These are phyloP conservation scores for Arthrobotrys megalospora DNA, from an alignment of 2,329 filamentous ascomycete species.

Conservation along the genomic window DNA sequence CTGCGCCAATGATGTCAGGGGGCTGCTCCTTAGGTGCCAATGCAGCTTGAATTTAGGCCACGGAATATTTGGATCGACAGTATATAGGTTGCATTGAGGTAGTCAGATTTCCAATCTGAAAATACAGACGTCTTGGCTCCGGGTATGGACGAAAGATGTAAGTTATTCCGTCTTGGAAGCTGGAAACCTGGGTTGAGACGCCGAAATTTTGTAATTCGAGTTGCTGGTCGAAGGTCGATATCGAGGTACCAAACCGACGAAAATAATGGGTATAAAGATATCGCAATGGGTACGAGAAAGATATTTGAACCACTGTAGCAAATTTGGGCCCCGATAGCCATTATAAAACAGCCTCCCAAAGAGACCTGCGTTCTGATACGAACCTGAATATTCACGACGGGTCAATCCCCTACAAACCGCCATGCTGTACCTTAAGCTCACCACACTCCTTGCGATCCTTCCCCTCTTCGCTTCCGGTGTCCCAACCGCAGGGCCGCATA, in stretches of 20 bases:
- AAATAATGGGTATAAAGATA: conserved; percentile 25
- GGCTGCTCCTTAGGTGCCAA: not conserved
- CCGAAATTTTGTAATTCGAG: not conserved
- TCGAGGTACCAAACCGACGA: not conserved
- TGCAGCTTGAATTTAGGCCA: conserved; percentile 34
- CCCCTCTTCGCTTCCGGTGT: conserved; percentile 24
- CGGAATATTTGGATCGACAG: conserved; percentile 42
- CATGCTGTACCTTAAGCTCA: conserved; percentile 42
- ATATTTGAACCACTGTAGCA: not conserved
- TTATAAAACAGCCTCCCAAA: not conserved
- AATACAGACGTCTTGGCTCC: conserved; percentile 38
- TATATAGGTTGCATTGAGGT: conserved; percentile 6
- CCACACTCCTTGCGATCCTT: conserved; percentile 28
- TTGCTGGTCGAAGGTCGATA: not conserved
- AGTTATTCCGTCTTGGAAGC: conserved; percentile 54
- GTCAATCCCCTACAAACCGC: not conserved
- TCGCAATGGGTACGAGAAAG: not conserved
- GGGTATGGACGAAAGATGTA: conserved; percentile 14
- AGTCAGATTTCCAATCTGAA: not conserved
- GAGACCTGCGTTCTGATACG: not conserved
- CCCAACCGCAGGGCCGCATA: conserved; percentile 18
- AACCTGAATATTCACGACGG: not conserved
- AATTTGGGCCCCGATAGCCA: not conserved
- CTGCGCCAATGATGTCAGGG: conserved; percentile 25
- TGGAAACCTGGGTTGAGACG: not conserved